Evolutionary conservation across 306 rosid genomes (phyloP).

Genomic region (Abrus precatorius): DNA sequence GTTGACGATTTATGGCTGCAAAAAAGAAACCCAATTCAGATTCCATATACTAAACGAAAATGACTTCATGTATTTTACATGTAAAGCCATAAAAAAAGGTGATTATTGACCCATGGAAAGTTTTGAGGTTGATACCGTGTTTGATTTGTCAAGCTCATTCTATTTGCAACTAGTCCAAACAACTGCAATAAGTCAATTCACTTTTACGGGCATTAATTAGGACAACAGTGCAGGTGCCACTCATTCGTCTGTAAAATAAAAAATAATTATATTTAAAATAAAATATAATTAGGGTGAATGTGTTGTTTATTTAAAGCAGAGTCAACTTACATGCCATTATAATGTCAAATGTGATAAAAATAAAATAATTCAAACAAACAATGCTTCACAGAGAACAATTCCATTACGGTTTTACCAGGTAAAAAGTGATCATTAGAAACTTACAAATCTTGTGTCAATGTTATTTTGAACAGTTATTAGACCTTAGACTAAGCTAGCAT

Average conservation of each 20-base stretch:
- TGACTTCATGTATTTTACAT: slow-evolving; percentile 19
- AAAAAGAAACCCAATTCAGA: slow-evolving; percentile 34
- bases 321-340: not conserved
- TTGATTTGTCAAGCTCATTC: slow-evolving; percentile 30
- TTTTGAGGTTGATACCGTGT: slow-evolving; percentile 23
- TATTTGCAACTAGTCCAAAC: slow-evolving; percentile 15
- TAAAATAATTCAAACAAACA: not conserved
- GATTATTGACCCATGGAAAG: slow-evolving; percentile 16
- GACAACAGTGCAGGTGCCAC: not conserved
- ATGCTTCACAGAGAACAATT: slow-evolving; percentile 9
- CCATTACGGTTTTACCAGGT: not conserved
- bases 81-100: slow-evolving; percentile 18
- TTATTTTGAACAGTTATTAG: not conserved
- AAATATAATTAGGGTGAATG: not conserved
- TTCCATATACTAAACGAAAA: slow-evolving; percentile 33
- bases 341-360: not conserved
- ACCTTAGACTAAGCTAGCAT: not conserved
- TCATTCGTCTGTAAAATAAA: not conserved
- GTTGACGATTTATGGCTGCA: slow-evolving; percentile 31
- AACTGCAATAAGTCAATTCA: slow-evolving; percentile 41
- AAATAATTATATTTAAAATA: not conserved
- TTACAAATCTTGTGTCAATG: not conserved
- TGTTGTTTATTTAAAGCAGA: not conserved
- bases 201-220: slow-evolving; percentile 30
- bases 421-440: not conserved